These are phyloP conservation scores for Erigeron canadensis DNA, from an alignment of 129 eudicot genomes.

Conservation along the genomic window DNA sequence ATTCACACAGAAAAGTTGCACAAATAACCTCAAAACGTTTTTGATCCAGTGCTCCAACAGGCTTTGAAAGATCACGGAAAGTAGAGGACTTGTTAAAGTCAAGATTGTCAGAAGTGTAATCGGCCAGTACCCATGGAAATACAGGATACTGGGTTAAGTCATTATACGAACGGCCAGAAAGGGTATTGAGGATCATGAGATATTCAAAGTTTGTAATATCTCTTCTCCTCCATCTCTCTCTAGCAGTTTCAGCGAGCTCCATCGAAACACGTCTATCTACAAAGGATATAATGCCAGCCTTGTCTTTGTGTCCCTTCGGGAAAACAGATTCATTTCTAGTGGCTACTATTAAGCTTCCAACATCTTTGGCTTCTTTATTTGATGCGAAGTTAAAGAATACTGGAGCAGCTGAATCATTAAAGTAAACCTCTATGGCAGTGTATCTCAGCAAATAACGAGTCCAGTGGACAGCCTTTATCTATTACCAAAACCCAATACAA, in stretches of 20 bases:
- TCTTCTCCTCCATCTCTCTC: constrained; percentile 98
- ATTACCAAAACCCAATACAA: constrained; percentile 26
- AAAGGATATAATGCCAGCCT: constrained; percentile 70
- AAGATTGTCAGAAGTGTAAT: constrained; percentile 81
- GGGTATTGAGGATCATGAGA: constrained; percentile 86
- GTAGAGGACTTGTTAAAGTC: constrained; percentile 96
- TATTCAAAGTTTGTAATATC: constrained; percentile 96
- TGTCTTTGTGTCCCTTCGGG: constrained; percentile 74
- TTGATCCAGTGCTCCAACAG: constrained; percentile 93
- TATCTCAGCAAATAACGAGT: constrained; percentile 92
- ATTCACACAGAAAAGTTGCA: constrained; percentile 15
- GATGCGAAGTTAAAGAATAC: constrained; percentile 86
- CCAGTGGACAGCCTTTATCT: constrained; percentile 99
- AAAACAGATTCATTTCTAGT: constrained; percentile 70
- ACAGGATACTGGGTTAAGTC: constrained; percentile 97
- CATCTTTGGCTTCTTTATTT: constrained; percentile 85
- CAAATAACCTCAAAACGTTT: constrained; percentile 90
- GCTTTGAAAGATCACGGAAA: constrained; percentile 96
- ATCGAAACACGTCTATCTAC: constrained; percentile 88
- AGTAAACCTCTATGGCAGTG: constrained; percentile 94
- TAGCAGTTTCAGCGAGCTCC: constrained; percentile 93
- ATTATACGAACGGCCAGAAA: constrained; percentile 94
- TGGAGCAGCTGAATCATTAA: constrained; percentile 75
- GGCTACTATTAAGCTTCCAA: constrained; percentile 76
- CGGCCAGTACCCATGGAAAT: constrained; percentile 95